Evolutionary conservation across 2,329 filamentous ascomycete species (phyloP), one percentile per base, ranked within the genome.

Genomic region (Laburnicola sp.): DNA sequence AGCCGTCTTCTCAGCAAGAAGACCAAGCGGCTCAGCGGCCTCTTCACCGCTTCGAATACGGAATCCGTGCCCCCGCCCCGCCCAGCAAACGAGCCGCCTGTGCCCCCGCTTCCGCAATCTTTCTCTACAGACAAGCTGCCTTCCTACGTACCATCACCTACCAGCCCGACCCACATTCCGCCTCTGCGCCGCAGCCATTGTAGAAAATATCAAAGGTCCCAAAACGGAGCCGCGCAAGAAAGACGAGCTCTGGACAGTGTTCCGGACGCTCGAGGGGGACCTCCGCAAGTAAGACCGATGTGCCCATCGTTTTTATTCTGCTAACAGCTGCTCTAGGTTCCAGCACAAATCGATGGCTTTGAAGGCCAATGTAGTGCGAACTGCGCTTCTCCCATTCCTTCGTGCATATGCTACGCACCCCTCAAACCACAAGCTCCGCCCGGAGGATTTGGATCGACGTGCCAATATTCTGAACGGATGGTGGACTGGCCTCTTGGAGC

Each of bases 401-500:
- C 82, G 84, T 50, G 85, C 82, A 45, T 86, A 91, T 62, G 81
- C 82, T 53, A 76, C 81, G 30, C 86, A 93, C 64, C 75, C 83
- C 1, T 90, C 88, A 6, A 87, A 84, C 62, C 78, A 78, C 56
- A 76, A 71, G 11, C 77, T 96, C 39, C 78, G 82, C n/a, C 80
- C 89, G 2, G 90, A 96, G 74, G 90, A 96, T 68, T 74, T 96
- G 38, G 91, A 97, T 64, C 83, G 88, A 31, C 82, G 92, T 53
- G 83, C 88, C 2, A 85, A 85, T 38, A 89, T 95, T 41, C 75
- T 96, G 51, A 90, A 94, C 69, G 92, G 89, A 67, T 97, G 92
- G 92, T 97, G 92, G 92, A 86, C 81, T 37, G 86, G 84, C 1
- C 77, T 96, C 34, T 75, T 96, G 49, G 91, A 94, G 53, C 85